Evolutionary conservation across 768 basidiomycete genomes (phyloP), one percentile per base, ranked within the genome.

Genomic region (Mycena rebaudengoi): DNA sequence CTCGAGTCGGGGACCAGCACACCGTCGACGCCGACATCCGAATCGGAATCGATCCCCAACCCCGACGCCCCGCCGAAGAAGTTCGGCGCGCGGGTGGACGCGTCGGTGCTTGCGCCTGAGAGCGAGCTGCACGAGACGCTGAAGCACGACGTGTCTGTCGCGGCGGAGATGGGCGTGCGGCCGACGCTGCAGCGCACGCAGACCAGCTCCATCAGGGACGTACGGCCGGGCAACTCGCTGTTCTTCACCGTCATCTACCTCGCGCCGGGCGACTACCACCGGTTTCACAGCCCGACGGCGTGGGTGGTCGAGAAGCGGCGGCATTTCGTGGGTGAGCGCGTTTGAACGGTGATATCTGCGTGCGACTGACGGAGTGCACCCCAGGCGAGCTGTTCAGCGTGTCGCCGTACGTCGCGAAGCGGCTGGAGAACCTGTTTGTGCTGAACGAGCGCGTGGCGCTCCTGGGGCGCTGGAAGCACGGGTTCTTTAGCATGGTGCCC

Each of bases 381-480:
- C 14, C 69, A 93, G 93, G 94, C 53, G 97, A 99, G 73, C 82
- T 99, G 6, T 99, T 98, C 79, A 95, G 92, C 11, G 98, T 99
- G 23, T 95, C 95, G 4, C 98, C 98, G 0, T 99, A 91, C 79
- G 94, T 99, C 83, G 96, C 93, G 11, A 92, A 92, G 74, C 89
- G 96, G 11, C 82, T 98, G 10, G 88, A 92, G 73, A 95, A 98
- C 73, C 79, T 99, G 18, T 99, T 99, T 68, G 96, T 99, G 10
- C 84, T 99, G n/a, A 99, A 99, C 73, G 98, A 99, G 79, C 90
- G 98, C 23, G 97, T 99, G 10, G 95, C 96, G 2, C 83, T 99
- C 21, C 87, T 99, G 29, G 98, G 98, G 7, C 81, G 94, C 56
- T 99, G 98, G 98, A 88, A 88, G 72, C 81, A 98, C 70, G 98